Conservation (phyloP, 495 filamentous ascomycete species). For the Parmelia sp. region DNA sequence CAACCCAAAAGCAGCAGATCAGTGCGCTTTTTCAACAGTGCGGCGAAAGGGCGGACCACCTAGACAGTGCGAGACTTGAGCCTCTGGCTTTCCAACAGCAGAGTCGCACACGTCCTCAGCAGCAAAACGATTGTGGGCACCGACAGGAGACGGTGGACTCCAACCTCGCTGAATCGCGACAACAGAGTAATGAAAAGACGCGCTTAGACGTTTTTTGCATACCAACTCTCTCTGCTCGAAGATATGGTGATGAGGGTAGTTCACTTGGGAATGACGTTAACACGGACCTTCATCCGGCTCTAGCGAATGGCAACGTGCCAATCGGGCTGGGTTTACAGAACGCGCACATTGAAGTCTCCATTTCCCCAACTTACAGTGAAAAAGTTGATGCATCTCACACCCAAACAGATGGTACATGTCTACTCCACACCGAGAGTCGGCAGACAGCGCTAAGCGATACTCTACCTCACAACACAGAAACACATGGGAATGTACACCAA, state of each 20-base stretch:
- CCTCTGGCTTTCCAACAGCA: not conserved
- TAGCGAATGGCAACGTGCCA: not conserved
- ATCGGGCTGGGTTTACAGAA: not conserved
- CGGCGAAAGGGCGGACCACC: not conserved
- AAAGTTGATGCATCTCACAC: not conserved
- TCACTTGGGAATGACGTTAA: not conserved
- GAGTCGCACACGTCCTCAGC: not conserved
- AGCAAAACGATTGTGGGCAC: not conserved
- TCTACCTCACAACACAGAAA: not conserved
- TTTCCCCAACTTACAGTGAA: not conserved
- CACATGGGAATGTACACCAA: not conserved
- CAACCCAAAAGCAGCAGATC: not conserved
- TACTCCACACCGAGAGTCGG: not conserved
- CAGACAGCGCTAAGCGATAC: not conserved
- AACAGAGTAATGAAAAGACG: not conserved
- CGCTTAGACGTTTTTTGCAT: not conserved
- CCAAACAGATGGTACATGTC: not conserved
- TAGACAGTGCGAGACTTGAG: not conserved
- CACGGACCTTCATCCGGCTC: slow-evolving; percentile 1
- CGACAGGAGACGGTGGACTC: not conserved
- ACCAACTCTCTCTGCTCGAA: not conserved
- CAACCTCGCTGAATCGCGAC: not conserved
- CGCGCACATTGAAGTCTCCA: not conserved
- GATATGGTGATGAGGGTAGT: not conserved
- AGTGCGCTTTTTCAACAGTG: not conserved